These are phyloP conservation scores for Paramyrothecium sp. DNA, from an alignment of 2,329 filamentous ascomycete species.

Conservation along the genomic window DNA sequence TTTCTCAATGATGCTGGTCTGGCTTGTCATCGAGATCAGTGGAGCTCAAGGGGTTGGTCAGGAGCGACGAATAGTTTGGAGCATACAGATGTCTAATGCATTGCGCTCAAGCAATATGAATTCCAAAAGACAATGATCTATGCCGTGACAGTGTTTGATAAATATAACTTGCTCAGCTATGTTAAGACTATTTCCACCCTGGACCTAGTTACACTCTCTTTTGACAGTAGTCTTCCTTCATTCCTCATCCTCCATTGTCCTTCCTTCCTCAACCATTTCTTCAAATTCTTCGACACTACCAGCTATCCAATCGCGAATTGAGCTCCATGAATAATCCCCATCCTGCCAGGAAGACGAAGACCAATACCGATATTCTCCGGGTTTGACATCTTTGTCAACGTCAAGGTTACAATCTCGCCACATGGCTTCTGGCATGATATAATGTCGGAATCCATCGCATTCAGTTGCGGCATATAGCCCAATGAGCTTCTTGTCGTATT, in stretches of 20 bases:
- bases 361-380: constrained; percentile 1
- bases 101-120: too few relatives aligned
- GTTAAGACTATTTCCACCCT: too few relatives aligned
- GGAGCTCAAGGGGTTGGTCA: too few relatives aligned
- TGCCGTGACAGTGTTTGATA: too few relatives aligned
- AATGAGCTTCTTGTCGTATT: not conserved
- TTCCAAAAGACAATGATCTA: too few relatives aligned
- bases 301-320: not conserved
- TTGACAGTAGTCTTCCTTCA: too few relatives aligned
- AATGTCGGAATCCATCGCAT: not conserved
- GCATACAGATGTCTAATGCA: too few relatives aligned
- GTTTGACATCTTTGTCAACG: not conserved
- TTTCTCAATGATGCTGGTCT: too few relatives aligned
- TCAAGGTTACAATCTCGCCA: not conserved
- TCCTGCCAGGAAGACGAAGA: not conserved
- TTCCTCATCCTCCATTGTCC: not conserved
- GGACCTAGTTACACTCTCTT: too few relatives aligned
- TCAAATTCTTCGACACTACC: not conserved
- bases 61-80: too few relatives aligned
- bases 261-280: not conserved
- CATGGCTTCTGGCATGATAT: not conserved
- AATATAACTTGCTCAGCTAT: too few relatives aligned
- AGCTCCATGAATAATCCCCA: not conserved
- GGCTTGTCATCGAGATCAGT: too few relatives aligned
- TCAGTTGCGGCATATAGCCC: not conserved